Evolutionary conservation across 139 green algal genomes (phyloP).

Genomic region (Chlorella sp.): DNA sequence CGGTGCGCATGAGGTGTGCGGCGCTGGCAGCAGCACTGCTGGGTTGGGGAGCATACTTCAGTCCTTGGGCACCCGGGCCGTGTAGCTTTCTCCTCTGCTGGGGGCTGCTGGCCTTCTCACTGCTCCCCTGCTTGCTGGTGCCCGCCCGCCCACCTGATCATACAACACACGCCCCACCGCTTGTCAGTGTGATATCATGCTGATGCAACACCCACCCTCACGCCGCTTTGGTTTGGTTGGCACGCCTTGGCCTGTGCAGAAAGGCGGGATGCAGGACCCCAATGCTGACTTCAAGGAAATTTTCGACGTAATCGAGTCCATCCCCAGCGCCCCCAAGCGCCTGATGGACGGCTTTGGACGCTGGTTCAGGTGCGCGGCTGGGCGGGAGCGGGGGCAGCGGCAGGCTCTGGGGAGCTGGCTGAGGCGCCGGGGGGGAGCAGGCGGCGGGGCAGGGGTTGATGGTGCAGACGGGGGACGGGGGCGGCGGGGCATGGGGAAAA

Average conservation of each 20-base stretch:
- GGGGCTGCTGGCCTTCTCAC: no score
- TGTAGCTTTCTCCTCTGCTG: no score
- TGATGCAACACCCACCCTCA: no score
- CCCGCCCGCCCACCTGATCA: neutral
- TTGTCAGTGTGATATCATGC: no score
- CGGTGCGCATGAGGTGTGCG: neutral
- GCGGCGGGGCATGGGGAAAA: no score
- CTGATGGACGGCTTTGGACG: constrained; percentile 49
- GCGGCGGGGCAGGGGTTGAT: neutral
- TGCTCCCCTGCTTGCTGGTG: neutral
- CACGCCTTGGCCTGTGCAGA: neutral
- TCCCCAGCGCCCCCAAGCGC: constrained; percentile 72
- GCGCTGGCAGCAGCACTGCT: neutral
- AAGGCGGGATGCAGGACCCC: constrained; percentile 78
- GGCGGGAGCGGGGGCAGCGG: no score
- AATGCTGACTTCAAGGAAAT: constrained; percentile 95
- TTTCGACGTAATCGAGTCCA: constrained; percentile 87
- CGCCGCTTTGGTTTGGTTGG: neutral
- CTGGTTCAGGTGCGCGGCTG: neutral
- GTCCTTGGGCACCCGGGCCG: no score
- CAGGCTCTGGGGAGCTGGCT: no score
- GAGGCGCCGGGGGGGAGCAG: neutral
- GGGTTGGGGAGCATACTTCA: neutral
- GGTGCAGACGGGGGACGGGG: neutral
- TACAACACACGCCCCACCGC: no score